Conservation (phyloP, 2,329 filamentous ascomycete genomes). For the Mycosphaerella sp. region DNA sequence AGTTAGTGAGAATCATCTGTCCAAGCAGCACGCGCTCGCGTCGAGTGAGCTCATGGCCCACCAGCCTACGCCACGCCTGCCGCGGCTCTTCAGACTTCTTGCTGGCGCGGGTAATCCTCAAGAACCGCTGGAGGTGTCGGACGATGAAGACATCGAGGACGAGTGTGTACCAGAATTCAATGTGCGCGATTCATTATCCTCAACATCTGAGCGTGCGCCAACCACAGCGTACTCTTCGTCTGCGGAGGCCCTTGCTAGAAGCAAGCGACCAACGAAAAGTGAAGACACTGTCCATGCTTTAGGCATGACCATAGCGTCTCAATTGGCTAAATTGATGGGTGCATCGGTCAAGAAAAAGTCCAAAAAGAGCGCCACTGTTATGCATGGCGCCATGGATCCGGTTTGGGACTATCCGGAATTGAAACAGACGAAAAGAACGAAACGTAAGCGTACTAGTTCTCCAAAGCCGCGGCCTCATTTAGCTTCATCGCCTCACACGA, state of each 20-base stretch:
- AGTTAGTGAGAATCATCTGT: too few species aligned
- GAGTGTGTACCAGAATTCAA: not conserved
- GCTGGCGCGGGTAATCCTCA: slow-evolving; percentile 13
- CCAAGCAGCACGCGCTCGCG: not conserved
- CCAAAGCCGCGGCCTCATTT: slow-evolving; percentile 7
- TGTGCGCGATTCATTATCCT: not conserved
- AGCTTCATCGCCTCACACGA: slow-evolving; percentile 11
- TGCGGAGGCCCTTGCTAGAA: not conserved
- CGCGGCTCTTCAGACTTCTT: slow-evolving; percentile 16
- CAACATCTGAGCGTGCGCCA: not conserved
- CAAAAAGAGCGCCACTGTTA: slow-evolving; percentile 6
- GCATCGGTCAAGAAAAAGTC: slow-evolving; percentile 14
- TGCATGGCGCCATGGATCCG: slow-evolving; percentile 19
- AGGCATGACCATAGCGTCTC: slow-evolving; percentile 33
- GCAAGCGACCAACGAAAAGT: slow-evolving; percentile 18
- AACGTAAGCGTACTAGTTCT: slow-evolving; percentile 15
- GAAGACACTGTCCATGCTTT: slow-evolving; percentile 31
- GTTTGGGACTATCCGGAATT: slow-evolving; percentile 28
- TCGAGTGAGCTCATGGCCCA: not conserved
- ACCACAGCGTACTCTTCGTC: slow-evolving; percentile 1
- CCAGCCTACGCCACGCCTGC: slow-evolving; percentile 17
- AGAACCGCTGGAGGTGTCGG: slow-evolving; percentile 1
- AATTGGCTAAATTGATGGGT: slow-evolving; percentile 32
- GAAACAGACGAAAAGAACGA: slow-evolving; percentile 4
- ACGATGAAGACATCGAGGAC: slow-evolving; percentile 6